Evolutionary conservation across 148 eudicot species (phyloP), one percentile per base, ranked within the genome.

Genomic region (Arctostaphylos glauca): DNA sequence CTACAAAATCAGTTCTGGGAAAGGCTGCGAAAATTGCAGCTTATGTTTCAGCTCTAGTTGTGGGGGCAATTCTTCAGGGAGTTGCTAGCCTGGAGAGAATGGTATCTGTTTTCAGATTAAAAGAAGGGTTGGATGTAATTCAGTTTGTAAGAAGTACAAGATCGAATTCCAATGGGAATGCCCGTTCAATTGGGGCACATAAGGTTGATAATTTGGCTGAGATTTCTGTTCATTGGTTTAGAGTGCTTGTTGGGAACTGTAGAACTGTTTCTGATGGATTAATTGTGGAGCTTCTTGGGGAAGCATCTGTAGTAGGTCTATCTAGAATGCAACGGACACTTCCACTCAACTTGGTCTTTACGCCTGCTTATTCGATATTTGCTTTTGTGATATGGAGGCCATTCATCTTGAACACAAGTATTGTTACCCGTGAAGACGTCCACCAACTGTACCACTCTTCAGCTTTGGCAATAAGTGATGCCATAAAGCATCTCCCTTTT

Each of bases 161-260:
- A 85, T 87, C 97, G 19, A 94, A 88, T 79, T 88, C 95, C n/a
- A 97, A 97, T 83, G 98, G 97, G 73, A 93, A 81, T 90, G 89
- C 96, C 66, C 94, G 99, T 72, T 88, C 94, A 50, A 74, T 83
- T 72, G 92, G 92, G 83, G 89, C 85, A 62, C 83, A 81, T 38
- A 97, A 90, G 89, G 87, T 86, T 68, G 99, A 97, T 81, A 94
- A 83, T 81, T 80, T 88, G 77, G 89, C 91, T 90, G 99, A 97
- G 87, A 90, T 94, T 81, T 90, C 93, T 83, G 88, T 91, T 47
- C 95, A 92, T 84, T 94, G 96, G 98, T 97, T 93, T 87, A 90
- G 99, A 88, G 93, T 97, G 70, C 96, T 97, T 90, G 91, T 97
- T 66, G 99, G 99, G 48, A 97, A 97, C 85, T 97, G 96, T 89